phyloP scores from a whole-genome alignment of 805 yeast genomes.

The Metschnikowia peoriensis region DNA sequence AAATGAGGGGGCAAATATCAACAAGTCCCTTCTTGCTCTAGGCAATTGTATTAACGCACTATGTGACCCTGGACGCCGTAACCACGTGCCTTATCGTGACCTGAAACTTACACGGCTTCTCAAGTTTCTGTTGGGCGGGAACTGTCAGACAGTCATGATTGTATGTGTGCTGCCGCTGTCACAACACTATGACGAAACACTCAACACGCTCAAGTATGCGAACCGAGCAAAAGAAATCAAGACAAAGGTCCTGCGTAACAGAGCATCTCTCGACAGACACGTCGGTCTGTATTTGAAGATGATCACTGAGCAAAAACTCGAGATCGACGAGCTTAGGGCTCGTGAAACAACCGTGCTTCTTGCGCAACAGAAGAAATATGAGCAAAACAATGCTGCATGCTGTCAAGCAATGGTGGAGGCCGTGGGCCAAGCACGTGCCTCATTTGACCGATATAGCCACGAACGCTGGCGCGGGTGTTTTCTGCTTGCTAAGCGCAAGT shows the following conservation, averaged over 20 bases:
- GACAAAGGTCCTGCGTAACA: slow-evolving; percentile 73
- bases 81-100: slow-evolving; percentile 88
- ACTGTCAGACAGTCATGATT: slow-evolving; percentile 93
- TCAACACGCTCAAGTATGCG: slow-evolving; percentile 88
- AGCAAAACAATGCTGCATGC: slow-evolving; percentile 36
- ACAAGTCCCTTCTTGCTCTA: slow-evolving; percentile 79
- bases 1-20: slow-evolving; percentile 91
- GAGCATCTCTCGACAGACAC: slow-evolving; percentile 73
- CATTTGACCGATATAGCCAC: slow-evolving; percentile 43
- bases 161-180: slow-evolving; percentile 90
- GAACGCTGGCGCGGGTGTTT: slow-evolving; percentile 44
- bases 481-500: slow-evolving; percentile 46
- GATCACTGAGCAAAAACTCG: slow-evolving; percentile 77
- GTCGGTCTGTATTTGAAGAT: slow-evolving; percentile 81
- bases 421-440: slow-evolving; percentile 39
- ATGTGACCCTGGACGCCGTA: slow-evolving; percentile 63
- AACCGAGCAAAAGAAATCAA: slow-evolving; percentile 88
- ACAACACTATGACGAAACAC: slow-evolving; percentile 87
- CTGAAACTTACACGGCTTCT: slow-evolving; percentile 84
- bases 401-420: slow-evolving; percentile 40
- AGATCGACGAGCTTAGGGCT: slow-evolving; percentile 63
- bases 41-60: slow-evolving; percentile 94
- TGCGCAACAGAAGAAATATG: slow-evolving; percentile 31
- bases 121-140: slow-evolving; percentile 89
- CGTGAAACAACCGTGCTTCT: slow-evolving; percentile 48